Evolutionary conservation across 257 asterid genomes (phyloP).

Genomic region (Buddleja alternifolia): DNA sequence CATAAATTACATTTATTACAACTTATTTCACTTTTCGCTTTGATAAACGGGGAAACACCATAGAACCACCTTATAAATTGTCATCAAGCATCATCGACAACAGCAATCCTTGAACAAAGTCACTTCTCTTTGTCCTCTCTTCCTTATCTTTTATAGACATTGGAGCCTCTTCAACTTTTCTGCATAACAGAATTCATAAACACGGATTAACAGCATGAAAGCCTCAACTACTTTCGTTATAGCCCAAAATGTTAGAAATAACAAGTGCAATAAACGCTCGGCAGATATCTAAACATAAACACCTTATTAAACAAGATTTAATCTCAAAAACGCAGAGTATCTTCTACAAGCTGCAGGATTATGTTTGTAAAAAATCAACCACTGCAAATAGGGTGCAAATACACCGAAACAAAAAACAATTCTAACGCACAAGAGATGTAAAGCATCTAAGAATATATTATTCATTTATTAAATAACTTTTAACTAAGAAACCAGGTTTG

Average conservation of each 20-base stretch:
- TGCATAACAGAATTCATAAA: conserved; percentile 25
- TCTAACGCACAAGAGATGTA: neutral
- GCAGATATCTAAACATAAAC: too few relatives aligned
- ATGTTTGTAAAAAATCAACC: neutral
- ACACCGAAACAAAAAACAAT: neutral
- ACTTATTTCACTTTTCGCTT: conserved; percentile 45
- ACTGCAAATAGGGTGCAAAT: neutral
- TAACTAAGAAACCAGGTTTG: neutral
- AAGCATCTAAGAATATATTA: neutral
- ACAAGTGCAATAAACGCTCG: too few relatives aligned
- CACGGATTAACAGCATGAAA: too few relatives aligned
- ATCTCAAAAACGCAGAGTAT: neutral
- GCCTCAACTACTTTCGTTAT: too few relatives aligned
- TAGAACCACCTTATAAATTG: conserved; percentile 37
- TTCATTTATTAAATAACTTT: neutral
- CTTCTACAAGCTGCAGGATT: neutral
- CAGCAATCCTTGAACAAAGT: conserved; percentile 54
- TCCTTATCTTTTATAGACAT: conserved; percentile 59
- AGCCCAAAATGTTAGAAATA: neutral
- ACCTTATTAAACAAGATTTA: neutral
- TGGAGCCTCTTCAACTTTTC: conserved; percentile 47
- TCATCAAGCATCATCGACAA: conserved; percentile 60
- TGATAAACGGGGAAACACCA: too few relatives aligned
- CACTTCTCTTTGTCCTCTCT: conserved; percentile 54
- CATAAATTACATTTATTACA: conserved; percentile 60